Percentiles rank a stretch among this genome's conserved stretches.
These are phyloP conservation scores for Fraxinus pennsylvanica DNA, from an alignment of 257 asterid genomes.

Conservation along the genomic window DNA sequence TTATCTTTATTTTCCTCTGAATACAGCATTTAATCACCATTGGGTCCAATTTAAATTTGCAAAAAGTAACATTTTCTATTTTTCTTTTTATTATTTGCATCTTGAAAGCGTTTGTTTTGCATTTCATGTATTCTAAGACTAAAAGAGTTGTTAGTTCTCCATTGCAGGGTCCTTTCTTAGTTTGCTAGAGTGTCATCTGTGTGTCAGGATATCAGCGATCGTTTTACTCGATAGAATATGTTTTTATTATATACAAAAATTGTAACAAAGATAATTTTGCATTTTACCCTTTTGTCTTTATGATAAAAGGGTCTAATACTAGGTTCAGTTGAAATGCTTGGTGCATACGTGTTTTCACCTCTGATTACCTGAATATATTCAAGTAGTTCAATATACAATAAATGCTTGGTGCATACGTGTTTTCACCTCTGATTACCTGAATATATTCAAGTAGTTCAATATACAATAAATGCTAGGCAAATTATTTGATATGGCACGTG, in stretches of 20 bases:
- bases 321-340: neutral
- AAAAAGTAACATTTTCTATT: no score
- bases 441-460: neutral
- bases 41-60: no score
- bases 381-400: neutral
- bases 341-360: neutral
- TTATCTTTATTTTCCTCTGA: no score
- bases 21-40: no score
- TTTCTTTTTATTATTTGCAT: no score
- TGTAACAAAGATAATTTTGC: neutral
- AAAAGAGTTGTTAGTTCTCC: neutral
- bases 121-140: neutral
- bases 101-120: neutral
- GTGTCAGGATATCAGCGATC: neutral
- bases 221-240: neutral
- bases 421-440: neutral
- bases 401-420: neutral
- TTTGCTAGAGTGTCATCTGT: neutral
- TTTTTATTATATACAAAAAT: neutral
- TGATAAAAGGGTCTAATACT: neutral
- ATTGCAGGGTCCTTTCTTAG: no score
- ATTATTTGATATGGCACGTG: neutral
- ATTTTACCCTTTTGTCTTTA: neutral
- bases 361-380: neutral
- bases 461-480: neutral